phyloP scores from a whole-genome alignment of 352 stramenopile genomes.

The Globisporangium spinosum region DNA sequence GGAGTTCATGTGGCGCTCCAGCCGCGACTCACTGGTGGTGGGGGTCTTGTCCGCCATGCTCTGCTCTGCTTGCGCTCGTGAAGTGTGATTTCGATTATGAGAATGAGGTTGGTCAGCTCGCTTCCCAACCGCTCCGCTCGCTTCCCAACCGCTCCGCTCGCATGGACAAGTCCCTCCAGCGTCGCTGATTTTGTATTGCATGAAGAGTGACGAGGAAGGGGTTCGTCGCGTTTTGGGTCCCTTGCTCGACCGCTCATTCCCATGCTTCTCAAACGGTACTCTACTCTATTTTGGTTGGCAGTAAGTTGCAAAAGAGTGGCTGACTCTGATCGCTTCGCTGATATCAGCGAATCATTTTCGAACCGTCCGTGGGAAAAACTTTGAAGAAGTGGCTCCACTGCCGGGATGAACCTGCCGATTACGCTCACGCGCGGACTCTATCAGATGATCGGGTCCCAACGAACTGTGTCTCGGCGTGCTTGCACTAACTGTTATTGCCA shows the following conservation, averaged over 20 bases:
- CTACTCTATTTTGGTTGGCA: too few relatives aligned
- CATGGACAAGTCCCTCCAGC: too few relatives aligned
- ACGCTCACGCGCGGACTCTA: background rate
- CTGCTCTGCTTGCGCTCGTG: background rate
- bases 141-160: too few relatives aligned
- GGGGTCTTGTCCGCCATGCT: background rate
- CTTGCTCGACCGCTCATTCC: background rate
- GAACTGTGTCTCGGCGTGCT: too few relatives aligned
- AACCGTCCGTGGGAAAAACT: background rate
- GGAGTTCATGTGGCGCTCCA: slow-evolving; percentile 7
- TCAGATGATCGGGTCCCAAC: too few relatives aligned
- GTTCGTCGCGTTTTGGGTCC: background rate
- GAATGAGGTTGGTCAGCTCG: background rate
- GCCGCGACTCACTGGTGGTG: background rate
- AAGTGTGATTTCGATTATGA: background rate
- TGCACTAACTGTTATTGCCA: too few relatives aligned
- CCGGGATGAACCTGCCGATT: background rate
- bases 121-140: too few relatives aligned
- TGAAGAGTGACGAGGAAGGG: background rate
- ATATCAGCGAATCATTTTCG: background rate
- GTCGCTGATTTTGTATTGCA: too few relatives aligned
- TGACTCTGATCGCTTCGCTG: background rate
- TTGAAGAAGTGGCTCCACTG: background rate
- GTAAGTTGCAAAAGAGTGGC: too few relatives aligned
- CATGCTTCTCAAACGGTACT: background rate